phyloP scores from a whole-genome alignment of 108 stramenopile species.

The Pseudonitzschia delicatissima region DNA sequence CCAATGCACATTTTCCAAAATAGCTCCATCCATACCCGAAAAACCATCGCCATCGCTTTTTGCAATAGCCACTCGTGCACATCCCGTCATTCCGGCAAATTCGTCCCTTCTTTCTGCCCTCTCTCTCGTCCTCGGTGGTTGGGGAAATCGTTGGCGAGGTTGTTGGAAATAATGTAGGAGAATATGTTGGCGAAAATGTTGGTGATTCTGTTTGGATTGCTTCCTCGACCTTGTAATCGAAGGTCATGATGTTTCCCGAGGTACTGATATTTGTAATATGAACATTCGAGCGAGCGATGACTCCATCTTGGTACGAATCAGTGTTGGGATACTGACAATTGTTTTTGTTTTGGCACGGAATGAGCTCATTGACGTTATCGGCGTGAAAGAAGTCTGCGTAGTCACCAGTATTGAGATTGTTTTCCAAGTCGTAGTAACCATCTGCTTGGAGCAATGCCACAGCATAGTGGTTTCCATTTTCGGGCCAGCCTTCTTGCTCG shows the following conservation, averaged over 20 bases:
- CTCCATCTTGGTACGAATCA: constrained; percentile 43
- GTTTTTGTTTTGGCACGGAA: constrained; percentile 6
- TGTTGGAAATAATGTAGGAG: background rate
- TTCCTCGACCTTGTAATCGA: constrained; percentile 18
- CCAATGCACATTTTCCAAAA: constrained; percentile 2
- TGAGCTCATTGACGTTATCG: constrained; percentile 11
- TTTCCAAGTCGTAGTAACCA: constrained; percentile 71
- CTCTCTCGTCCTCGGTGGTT: constrained; percentile 2
- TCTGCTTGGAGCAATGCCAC: constrained; percentile 70
- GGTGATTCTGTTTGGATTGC: background rate
- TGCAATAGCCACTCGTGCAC: background rate
- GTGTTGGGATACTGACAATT: constrained; percentile 43
- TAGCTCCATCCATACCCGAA: background rate
- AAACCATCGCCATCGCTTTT: background rate
- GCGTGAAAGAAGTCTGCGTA: constrained; percentile 23
- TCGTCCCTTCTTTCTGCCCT: constrained; percentile 3
- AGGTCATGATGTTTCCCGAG: constrained; percentile 31
- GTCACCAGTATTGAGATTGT: constrained; percentile 27
- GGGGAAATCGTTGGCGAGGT: background rate
- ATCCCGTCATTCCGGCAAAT: background rate
- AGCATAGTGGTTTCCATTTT: constrained; percentile 60
- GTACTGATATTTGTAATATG: constrained; percentile 30
- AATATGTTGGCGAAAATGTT: background rate
- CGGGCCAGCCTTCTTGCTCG: constrained; percentile 49
- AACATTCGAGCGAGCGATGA: constrained; percentile 29